phyloP scores from a whole-genome alignment of 2,329 filamentous ascomycete genomes.

The Xylaria sp. region DNA sequence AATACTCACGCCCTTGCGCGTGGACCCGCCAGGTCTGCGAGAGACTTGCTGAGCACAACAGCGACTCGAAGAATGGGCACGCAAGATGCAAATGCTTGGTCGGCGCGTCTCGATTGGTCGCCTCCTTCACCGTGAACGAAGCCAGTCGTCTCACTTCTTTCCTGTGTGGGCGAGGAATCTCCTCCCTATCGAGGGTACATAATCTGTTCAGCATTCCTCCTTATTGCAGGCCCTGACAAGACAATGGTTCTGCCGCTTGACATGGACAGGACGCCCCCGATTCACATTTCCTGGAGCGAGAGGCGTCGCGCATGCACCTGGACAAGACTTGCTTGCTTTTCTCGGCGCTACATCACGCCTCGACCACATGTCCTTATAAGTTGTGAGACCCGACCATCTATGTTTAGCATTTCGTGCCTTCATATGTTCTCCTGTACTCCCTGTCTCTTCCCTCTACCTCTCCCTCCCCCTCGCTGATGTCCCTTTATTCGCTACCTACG shows the following conservation, averaged over 20 bases:
- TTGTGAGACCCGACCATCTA: slow-evolving; percentile 14
- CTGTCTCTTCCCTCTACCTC: background rate
- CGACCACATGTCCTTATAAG: slow-evolving; percentile 4
- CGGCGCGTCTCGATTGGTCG: background rate
- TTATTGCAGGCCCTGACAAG: slow-evolving; percentile 11
- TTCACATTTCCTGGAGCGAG: slow-evolving; percentile 5
- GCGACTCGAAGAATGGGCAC: background rate
- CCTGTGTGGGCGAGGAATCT: background rate
- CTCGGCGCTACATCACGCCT: slow-evolving; percentile 11
- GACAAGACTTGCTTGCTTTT: slow-evolving; percentile 11
- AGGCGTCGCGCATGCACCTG: slow-evolving; percentile 4
- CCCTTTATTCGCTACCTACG: background rate
- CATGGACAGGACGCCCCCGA: background rate
- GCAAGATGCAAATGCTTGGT: background rate
- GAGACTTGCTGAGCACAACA: background rate
- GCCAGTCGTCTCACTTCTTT: background rate
- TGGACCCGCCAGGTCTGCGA: background rate
- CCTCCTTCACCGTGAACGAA: background rate
- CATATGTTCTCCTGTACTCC: slow-evolving; percentile 9
- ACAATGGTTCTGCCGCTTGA: background rate
- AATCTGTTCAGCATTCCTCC: background rate
- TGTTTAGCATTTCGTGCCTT: slow-evolving; percentile 12
- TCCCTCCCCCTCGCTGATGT: background rate
- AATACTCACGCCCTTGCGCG: background rate
- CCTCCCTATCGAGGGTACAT: background rate